Base-by-base conservation (phyloP, 352 stramenopile genomes). In the Phytophthora syringae region DNA sequence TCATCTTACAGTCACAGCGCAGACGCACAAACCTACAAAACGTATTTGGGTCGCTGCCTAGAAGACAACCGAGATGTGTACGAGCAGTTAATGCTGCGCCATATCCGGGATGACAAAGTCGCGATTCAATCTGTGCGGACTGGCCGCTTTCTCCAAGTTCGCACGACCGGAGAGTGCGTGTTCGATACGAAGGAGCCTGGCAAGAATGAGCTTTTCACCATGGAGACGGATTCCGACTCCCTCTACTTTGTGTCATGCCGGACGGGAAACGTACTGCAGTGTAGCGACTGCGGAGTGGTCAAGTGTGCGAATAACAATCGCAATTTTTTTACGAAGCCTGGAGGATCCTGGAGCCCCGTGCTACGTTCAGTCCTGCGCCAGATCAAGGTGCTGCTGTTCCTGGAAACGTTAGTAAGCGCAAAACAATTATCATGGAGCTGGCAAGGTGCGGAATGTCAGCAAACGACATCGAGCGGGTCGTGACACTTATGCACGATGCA, bases 51-150 rank as follows among this genome's bases (percentile, higher is more conserved):
- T 56, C 58, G n/a, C 22, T 53, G 58, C 40, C 21, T 60, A 1
- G 24, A 10, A 1, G 40, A 60, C 21, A 53, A 42, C 40, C 48
- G 58, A 3, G 39, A 65, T n/a, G 40, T 52, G 15, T 61, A 60
- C 12, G 64, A 66, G n/a, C 44, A 58, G 18, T 13, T 73, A 15
- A 61, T 69, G 32, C 30, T 73, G 52, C 59, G 36, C 15, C 52
- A 43, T 30, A 32, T 52, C 7, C 37, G 30, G 20, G 45, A 51
- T 2, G 42, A 61, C 25, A 63, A 60, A 43, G 51, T 58, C 3
- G 39, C 52, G 16, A 64, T 72, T 39, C 36, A 73, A n/a, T 50
- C 45, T 13, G 24, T 57, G 10, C 45, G 43, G 24, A 71, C 58
- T 44, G 44, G 32, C 4, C 55, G 42, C 7, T 56, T 64, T 11